These are phyloP conservation scores for Paraconiothyrium brasiliense DNA, from an alignment of 2,329 filamentous ascomycete genomes.

Conservation along the genomic window DNA sequence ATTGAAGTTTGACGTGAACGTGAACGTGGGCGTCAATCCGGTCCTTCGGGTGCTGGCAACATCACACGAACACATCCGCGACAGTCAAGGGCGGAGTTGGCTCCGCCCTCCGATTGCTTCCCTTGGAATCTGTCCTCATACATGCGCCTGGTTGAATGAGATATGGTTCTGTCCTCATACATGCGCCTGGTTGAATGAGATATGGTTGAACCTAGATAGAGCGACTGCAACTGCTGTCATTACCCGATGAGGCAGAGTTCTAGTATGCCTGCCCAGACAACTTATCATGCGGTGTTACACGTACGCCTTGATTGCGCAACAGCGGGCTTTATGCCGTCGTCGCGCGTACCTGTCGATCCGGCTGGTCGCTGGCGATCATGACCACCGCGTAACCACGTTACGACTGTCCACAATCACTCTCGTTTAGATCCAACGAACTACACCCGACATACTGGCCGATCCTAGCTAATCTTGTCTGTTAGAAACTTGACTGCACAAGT, in stretches of 20 bases:
- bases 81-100: constrained; percentile 1
- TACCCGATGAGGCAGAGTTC: constrained; percentile 1
- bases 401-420: background rate
- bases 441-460: constrained; percentile 3
- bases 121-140: background rate
- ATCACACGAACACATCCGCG: constrained; percentile 5
- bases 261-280: background rate
- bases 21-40: background rate
- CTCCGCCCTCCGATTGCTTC: background rate
- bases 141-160: background rate
- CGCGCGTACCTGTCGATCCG: background rate
- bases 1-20: constrained; percentile 27
- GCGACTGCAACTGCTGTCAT: background rate
- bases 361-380: background rate
- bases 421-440: background rate
- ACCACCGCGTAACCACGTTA: background rate
- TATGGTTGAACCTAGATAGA: background rate
- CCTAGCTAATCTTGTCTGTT: constrained; percentile 8
- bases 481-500: constrained; percentile 13
- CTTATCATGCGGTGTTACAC: background rate
- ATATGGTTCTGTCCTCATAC: background rate
- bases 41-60: background rate
- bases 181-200: background rate
- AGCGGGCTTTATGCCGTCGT: constrained; percentile 8
- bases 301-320: background rate